Evolutionary conservation across 345 rosid genomes (phyloP), one percentile per base, ranked within the genome.

Genomic region (Isatis tinctoria): DNA sequence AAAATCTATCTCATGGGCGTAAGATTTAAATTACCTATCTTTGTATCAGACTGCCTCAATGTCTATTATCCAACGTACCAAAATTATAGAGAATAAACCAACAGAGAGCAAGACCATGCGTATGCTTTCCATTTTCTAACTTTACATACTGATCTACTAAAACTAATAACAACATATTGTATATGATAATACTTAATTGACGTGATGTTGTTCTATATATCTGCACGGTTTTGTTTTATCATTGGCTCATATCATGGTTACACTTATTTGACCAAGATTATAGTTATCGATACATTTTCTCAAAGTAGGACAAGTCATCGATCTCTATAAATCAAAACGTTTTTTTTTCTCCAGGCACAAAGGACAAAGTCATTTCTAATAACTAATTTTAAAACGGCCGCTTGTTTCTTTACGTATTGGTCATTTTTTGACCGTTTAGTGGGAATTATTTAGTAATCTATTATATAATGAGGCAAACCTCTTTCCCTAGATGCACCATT

Each of bases 401-500:
- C 66, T 76, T 69, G 71, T 54, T 76, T 76, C 66, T 26, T 13
- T 67, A 20, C 30, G 30, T 56, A 17, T 63, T 70, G 67, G 71
- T 70, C 80, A 76, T 56, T 54, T 74, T 63, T 76, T 76, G 75
- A 76, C 75, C 75, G 69, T 44, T 36, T 35, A 24, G 43, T 75
- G 62, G 47, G 52, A 45, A 33, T 43, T 36, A 35, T 39, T 63
- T 44, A 76, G 45, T 54, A 45, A 36, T n/a, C n/a, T n/a, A n/a
- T n/a, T n/a, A n/a, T n/a, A n/a, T n/a, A n/a, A n/a, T n/a, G n/a
- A n/a, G n/a, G n/a, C n/a, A n/a, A n/a, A n/a, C n/a, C n/a, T n/a
- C n/a, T n/a, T n/a, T n/a, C n/a, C n/a, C n/a, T n/a, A n/a, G n/a
- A n/a, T n/a, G n/a, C n/a, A n/a, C n/a, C n/a, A n/a, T n/a, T n/a